Evolutionary conservation across 1,284 basidiomycete genomes (phyloP), one percentile per base, ranked within the genome.

Genomic region (Puccinia triticina): DNA sequence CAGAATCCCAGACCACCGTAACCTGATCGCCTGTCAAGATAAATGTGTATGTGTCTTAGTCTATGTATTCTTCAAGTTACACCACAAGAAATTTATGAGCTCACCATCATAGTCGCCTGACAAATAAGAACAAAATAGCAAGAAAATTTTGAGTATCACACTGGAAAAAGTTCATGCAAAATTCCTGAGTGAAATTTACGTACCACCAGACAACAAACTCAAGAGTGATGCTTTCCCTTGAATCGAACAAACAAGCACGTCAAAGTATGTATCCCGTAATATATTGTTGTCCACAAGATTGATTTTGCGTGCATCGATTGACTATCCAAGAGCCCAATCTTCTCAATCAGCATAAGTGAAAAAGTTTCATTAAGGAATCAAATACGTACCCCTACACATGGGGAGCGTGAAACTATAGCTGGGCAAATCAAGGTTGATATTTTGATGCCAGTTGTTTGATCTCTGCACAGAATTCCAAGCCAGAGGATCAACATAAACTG

Each of bases 1-100:
- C 26, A 4, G 66, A 11, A 32, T 81, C 37, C 78, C 78, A 81
- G 29, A 46, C 59, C 16, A 81, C 50, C 26, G 21, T 12, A 26
- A 81, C 78, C 53, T 81, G 78, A 59, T 81, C 78, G 43, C 78
- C 78, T 61, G n/a, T n/a, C n/a, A n/a, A n/a, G n/a, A n/a, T n/a
- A n/a, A n/a, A n/a, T n/a, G n/a, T n/a, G n/a, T n/a, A n/a, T n/a
- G n/a, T n/a, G n/a, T n/a, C n/a, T n/a, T n/a, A n/a, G n/a, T n/a
- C n/a, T n/a, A n/a, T n/a, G n/a, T n/a, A n/a, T n/a, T n/a, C n/a
- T n/a, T n/a, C n/a, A n/a, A n/a, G n/a, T n/a, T n/a, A n/a, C n/a
- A n/a, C n/a, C n/a, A n/a, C n/a, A n/a, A n/a, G n/a, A n/a, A n/a
- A n/a, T n/a, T n/a, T n/a, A n/a, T n/a, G n/a, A n/a, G 40, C 78